phyloP scores from a whole-genome alignment of 441 rosid genomes.

The Oxalis stricta region DNA sequence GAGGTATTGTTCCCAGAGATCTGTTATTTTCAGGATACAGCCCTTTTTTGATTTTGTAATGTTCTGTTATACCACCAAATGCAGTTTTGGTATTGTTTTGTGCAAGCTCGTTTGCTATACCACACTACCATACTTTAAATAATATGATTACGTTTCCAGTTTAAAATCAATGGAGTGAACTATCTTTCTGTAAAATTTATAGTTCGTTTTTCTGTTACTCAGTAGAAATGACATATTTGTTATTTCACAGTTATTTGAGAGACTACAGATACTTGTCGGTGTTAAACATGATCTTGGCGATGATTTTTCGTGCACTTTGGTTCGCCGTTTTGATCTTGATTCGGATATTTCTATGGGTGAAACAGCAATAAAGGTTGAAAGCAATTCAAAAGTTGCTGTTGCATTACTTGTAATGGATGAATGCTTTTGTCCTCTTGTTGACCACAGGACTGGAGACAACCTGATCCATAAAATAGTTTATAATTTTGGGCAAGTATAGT shows the following conservation, averaged over 20 bases:
- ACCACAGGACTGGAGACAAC: constrained; percentile 79
- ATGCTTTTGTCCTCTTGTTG: constrained; percentile 77
- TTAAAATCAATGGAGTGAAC: neutral
- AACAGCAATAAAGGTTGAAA: constrained; percentile 39
- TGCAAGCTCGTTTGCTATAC: too few relatives aligned
- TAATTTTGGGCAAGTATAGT: constrained; percentile 57
- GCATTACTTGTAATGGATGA: constrained; percentile 85
- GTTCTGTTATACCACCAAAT: constrained; percentile 6
- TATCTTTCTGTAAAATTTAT: neutral
- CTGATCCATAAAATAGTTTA: constrained; percentile 76
- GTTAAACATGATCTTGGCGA: constrained; percentile 68
- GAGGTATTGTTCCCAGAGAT: constrained; percentile 39
- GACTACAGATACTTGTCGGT: constrained; percentile 55
- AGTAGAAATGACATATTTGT: constrained; percentile 5
- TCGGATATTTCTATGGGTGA: constrained; percentile 37
- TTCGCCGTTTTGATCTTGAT: constrained; percentile 52
- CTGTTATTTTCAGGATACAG: neutral
- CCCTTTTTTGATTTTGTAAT: constrained; percentile 9
- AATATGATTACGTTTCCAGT: too few relatives aligned
- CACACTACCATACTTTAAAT: too few relatives aligned
- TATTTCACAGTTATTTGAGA: constrained; percentile 48
- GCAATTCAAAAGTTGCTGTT: constrained; percentile 86
- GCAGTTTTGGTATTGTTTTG: neutral
- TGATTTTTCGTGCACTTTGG: constrained; percentile 76
- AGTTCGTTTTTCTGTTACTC: neutral